A percentile compares a stretch with the other conserved stretches of the same genome.
Conservation (phyloP, 148 eudicot genomes). For the Fagopyrum homotropicum region DNA sequence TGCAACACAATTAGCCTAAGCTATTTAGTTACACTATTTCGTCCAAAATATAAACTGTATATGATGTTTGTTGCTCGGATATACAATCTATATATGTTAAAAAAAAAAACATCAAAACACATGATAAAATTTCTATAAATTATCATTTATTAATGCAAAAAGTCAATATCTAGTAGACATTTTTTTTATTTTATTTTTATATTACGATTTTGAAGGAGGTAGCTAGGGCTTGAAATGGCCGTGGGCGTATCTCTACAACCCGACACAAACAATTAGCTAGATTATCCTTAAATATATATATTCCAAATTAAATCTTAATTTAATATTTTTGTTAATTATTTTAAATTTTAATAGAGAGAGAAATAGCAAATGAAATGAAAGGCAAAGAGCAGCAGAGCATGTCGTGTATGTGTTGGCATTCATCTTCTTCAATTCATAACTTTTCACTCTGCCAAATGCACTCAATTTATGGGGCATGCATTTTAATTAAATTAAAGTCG, state of each 20-base stretch:
- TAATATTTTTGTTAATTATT: too few species aligned
- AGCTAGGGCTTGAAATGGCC: background rate
- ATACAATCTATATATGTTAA: too few species aligned
- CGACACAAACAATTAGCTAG: background rate
- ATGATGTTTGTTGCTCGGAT: background rate
- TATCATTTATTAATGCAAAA: background rate
- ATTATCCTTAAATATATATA: too few species aligned
- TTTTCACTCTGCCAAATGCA: conserved; percentile 11
- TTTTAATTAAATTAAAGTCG: background rate
- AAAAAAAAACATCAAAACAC: too few species aligned
- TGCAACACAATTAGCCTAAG: background rate
- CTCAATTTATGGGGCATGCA: conserved; percentile 9
- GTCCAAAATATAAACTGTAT: background rate
- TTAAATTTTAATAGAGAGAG: too few species aligned
- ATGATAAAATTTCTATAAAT: too few species aligned
- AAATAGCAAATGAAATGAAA: background rate
- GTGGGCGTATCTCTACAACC: background rate
- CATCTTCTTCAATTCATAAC: background rate
- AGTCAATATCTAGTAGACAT: conserved; percentile 1
- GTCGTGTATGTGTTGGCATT: conserved; percentile 2
- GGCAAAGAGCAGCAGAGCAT: background rate
- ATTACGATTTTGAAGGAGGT: background rate
- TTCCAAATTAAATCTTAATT: too few species aligned
- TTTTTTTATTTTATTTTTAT: background rate
- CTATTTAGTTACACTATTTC: background rate